Base-by-base conservation (phyloP, 352 stramenopile species). In the Phytophthora palmivora region DNA sequence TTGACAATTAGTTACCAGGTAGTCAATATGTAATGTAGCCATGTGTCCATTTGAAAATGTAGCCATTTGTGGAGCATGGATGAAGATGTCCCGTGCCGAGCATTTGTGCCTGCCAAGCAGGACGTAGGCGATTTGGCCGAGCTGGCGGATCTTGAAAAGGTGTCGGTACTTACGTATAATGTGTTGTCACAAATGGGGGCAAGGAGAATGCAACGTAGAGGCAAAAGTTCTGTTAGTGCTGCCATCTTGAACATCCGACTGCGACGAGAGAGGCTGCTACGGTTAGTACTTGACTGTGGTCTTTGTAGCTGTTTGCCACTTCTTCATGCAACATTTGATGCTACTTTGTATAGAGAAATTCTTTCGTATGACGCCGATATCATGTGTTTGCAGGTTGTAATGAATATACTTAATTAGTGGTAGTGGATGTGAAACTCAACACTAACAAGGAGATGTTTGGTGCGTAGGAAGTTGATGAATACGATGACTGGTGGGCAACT, bases 81-180 rank as follows among this genome's bases (percentile, higher is more conserved):
- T 1, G 53, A 60, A 2, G 50, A 58, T 19, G 11, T 45, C 18
- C 39, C 55, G 22, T 44, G 56, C 56, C 71, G 79, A 26, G 76
- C 70, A 28, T 86, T 89, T 39, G 67, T 87, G n/a, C 63, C 78
- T n/a, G 72, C 79, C 5, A 67, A 56, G 18, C 30, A 59, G 14
- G 68, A 87, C 50, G 45, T 88, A n/a, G 68, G 58, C 7, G 54
- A 78, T 34, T 65, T 91, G 37, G 66, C 56, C 1, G 68, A 64
- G 28, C 61, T 89, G 5, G 78, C 69, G 0, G 76, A 79, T 28
- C 51, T 83, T 9, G 78, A 89, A 39, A 90, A 88, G 44, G 56
- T 95, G 11, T 82, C 74, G 3, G 71, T 96, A 24, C 50, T 91
- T 30, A 89, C 70, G 32, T 94, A 96, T 67, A 96, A 96, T 57